Conservation (phyloP, 352 stramenopile genomes). For the Globisporangium apiculatum region DNA sequence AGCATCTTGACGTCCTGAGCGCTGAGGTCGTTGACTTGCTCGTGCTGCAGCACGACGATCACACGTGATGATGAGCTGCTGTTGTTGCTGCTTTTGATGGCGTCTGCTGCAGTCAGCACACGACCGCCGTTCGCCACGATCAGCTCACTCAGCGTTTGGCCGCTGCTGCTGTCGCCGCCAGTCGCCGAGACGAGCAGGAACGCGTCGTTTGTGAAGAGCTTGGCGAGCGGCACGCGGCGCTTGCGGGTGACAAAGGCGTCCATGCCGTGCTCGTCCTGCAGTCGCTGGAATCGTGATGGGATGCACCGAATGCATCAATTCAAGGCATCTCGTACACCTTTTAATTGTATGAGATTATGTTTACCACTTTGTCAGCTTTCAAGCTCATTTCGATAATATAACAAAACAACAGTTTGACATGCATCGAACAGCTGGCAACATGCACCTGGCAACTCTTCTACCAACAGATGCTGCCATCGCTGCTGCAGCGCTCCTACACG, state of each 20-base stretch:
- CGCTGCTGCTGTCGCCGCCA: neutral
- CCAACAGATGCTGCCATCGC: no score
- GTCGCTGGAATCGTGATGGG: neutral
- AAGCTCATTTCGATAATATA: no score
- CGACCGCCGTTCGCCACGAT: conserved; percentile 23
- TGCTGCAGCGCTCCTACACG: no score
- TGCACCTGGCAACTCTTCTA: no score
- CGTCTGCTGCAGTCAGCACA: conserved; percentile 12
- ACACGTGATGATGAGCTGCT: neutral
- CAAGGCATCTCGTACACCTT: no score
- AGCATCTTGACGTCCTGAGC: conserved; percentile 14
- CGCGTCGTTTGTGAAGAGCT: conserved; percentile 32
- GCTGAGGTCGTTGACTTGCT: conserved; percentile 1
- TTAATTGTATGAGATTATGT: no score
- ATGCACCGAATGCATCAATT: no score
- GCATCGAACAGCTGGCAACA: no score
- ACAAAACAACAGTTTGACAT: no score
- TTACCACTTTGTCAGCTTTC: no score
- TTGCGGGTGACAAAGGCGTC: conserved; percentile 50
- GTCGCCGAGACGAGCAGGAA: conserved; percentile 15
- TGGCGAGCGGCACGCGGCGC: conserved; percentile 8
- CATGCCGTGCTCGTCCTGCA: conserved; percentile 18
- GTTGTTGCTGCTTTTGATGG: neutral
- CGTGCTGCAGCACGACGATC: conserved; percentile 19
- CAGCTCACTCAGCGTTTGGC: conserved; percentile 10